These are phyloP conservation scores for Amniculicola lignicola DNA, from an alignment of 495 filamentous ascomycete species.

Conservation along the genomic window DNA sequence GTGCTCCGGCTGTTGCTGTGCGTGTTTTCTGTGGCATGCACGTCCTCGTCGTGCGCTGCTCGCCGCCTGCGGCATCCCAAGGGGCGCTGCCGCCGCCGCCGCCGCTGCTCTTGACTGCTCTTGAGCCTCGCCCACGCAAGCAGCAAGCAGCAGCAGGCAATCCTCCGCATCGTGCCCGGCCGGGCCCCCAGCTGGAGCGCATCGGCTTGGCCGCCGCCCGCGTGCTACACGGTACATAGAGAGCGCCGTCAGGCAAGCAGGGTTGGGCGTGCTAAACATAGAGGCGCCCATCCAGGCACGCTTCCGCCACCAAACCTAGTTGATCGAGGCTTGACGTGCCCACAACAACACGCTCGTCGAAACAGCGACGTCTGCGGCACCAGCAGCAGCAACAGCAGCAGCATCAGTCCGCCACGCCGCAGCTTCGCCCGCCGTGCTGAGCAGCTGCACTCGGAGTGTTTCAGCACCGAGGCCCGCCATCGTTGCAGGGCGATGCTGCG, in stretches of 20 bases:
- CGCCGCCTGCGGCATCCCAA: not conserved
- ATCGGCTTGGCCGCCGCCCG: not conserved
- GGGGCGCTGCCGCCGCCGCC: too few relatives aligned
- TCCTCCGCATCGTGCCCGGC: not conserved
- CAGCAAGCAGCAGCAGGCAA: not conserved
- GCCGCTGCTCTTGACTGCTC: too few relatives aligned
- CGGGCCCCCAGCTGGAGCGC: too few relatives aligned
- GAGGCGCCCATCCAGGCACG: not conserved
- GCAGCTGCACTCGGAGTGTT: not conserved
- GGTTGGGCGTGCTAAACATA: not conserved
- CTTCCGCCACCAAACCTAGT: slow-evolving; percentile 8
- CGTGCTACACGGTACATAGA: not conserved
- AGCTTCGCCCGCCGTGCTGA: not conserved
- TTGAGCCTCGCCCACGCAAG: too few relatives aligned
- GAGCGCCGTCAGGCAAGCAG: too few relatives aligned
- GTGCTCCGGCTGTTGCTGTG: not conserved
- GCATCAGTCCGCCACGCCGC: not conserved
- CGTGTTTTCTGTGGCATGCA: not conserved
- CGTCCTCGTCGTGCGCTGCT: not conserved
- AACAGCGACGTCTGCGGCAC: not conserved
- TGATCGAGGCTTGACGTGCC: slow-evolving; percentile 6
- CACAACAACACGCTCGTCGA: not conserved
- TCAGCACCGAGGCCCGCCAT: not conserved
- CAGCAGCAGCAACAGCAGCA: not conserved
- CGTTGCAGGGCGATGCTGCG: not conserved